These are phyloP conservation scores for Odontarrhena argentea DNA, from an alignment of 345 rosid genomes.

Conservation along the genomic window DNA sequence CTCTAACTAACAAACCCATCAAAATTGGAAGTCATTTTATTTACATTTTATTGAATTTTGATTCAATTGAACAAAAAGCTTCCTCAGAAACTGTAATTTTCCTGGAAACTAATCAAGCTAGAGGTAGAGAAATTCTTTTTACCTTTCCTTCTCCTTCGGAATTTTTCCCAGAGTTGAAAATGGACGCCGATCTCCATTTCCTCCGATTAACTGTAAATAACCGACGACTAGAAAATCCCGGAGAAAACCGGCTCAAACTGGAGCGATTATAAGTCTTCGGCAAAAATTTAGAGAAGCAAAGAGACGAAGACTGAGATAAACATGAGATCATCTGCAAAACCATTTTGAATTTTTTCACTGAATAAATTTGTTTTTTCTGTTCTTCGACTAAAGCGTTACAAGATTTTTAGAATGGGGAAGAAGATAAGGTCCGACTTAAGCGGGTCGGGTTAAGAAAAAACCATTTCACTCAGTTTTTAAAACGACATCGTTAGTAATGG, in stretches of 20 bases:
- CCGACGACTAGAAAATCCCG: slow-evolving; percentile 31
- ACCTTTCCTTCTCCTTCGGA: slow-evolving; percentile 44
- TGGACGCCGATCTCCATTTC: slow-evolving; percentile 42
- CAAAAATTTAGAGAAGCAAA: slow-evolving; percentile 31
- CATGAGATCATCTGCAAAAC: slow-evolving; percentile 44
- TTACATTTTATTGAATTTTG: neutral
- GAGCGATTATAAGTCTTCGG: neutral
- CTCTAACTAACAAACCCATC: slow-evolving; percentile 6
- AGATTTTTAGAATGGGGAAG: slow-evolving; percentile 24
- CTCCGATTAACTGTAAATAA: slow-evolving; percentile 27
- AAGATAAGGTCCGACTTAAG: slow-evolving; percentile 38
- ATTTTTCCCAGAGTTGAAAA: slow-evolving; percentile 57
- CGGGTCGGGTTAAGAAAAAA: slow-evolving; percentile 19
- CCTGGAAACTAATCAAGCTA: slow-evolving; percentile 14
- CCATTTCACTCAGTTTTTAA: too few relatives aligned
- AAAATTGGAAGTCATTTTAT: neutral
- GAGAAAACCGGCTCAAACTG: slow-evolving; percentile 34
- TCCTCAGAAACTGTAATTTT: neutral
- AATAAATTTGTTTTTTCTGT: neutral
- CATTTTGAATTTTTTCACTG: slow-evolving; percentile 34
- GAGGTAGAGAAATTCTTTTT: neutral
- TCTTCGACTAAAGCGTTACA: slow-evolving; percentile 20
- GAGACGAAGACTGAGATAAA: slow-evolving; percentile 49
- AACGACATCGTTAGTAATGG: neutral
- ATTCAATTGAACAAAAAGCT: slow-evolving; percentile 1